Evolutionary conservation across 108 stramenopile species (phyloP), one percentile per base, ranked within the genome.

Genomic region (Mediolabrus comicus): DNA sequence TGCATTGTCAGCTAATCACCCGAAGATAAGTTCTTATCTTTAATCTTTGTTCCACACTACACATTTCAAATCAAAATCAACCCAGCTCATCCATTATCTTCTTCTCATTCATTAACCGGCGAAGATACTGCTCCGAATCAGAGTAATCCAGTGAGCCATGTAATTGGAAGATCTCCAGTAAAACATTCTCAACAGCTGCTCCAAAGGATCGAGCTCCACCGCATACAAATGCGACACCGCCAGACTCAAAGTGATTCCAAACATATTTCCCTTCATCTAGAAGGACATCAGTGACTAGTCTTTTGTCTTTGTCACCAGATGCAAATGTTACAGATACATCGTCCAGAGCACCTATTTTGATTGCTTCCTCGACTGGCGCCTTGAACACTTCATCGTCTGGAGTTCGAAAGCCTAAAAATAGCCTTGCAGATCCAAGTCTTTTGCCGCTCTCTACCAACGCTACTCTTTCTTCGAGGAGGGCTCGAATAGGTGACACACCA

Each of bases 201-300:
- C 87, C 89, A 73, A 90, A 90, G 6, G 72, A 65, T 35, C 78
- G 74, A 4, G 89, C 89, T 2, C 89, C 89, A 26, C 89, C 89
- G 33, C 89, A 90, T 26, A 87, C 6, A 65, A 69, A 90, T 4
- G 65, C 72, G 57, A 83, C 69, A 4, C 81, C 89, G 16, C 89
- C 89, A 13, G 52, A 46, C 49, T 84, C 66, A 34, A 82, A 63
- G 59, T 75, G 79, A 28, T 82, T 56, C 73, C 71, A 75, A 27
- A 83, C 51, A 55, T 35, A 19, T 33, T 31, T 51, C 26, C 82
- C 76, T 30, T 84, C 51, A 13, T 67, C 25, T 12, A 58, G 52
- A 16, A 86, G 32, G 22, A 77, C 39, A 39, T 86, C 83, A 1
- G 83, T 65, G 25, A 87, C 86, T 17, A 80, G 38, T 43, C 43